Evolutionary conservation across 257 asterid genomes (phyloP).

Genomic region (Ilex aquifolium): DNA sequence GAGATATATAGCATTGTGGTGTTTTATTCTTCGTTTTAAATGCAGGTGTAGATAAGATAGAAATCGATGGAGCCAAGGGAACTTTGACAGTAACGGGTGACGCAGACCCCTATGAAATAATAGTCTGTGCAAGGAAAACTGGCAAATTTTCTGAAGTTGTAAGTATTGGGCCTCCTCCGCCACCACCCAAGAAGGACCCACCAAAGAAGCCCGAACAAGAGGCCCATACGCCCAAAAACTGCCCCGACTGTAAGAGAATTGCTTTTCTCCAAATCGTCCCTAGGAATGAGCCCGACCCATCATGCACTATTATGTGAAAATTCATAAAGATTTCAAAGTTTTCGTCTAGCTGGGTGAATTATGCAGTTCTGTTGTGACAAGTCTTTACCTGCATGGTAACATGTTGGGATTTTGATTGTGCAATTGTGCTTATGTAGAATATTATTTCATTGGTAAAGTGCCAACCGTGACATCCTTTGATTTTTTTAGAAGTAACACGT

Average conservation of each 20-base stretch:
- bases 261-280: slow-evolving; percentile 10
- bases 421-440: no score
- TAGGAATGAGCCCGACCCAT: slow-evolving; percentile 14
- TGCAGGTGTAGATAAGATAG: slow-evolving; percentile 50
- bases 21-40: background rate
- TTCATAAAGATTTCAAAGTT: no score
- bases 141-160: slow-evolving; percentile 37
- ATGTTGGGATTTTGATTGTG: no score
- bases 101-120: slow-evolving; percentile 47
- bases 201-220: slow-evolving; percentile 15
- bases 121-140: slow-evolving; percentile 34
- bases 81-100: slow-evolving; percentile 40
- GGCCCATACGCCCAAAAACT: background rate
- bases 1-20: no score
- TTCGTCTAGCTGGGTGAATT: no score
- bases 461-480: no score
- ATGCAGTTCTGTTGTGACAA: no score
- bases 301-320: slow-evolving; percentile 2
- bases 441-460: no score
- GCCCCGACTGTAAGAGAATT: slow-evolving; percentile 11
- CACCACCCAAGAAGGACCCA: slow-evolving; percentile 28
- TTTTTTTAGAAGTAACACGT: no score
- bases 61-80: slow-evolving; percentile 43
- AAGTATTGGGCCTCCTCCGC: slow-evolving; percentile 46
- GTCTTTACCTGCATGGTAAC: no score